Evolutionary conservation across 2,329 filamentous ascomycete species (phyloP).

Genomic region (Chrysoporthe deuterocubensis): DNA sequence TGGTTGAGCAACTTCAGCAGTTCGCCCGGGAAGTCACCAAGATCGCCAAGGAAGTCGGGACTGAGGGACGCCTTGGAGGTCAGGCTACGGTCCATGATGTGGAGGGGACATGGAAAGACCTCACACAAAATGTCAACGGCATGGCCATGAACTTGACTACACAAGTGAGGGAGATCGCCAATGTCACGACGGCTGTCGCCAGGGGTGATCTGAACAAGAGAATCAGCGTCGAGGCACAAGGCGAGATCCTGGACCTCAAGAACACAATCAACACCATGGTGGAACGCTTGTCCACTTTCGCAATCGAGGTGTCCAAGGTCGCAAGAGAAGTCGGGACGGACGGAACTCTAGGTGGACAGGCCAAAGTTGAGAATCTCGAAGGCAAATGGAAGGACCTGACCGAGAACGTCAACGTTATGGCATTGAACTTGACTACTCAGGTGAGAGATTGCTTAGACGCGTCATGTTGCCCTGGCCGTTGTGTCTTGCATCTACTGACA

Average conservation of each 20-base stretch:
- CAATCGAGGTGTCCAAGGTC: slow-evolving; percentile 94
- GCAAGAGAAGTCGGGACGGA: slow-evolving; percentile 96
- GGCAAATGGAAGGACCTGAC: slow-evolving; percentile 99
- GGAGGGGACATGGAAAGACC: slow-evolving; percentile 93
- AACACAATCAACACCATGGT: slow-evolving; percentile 99
- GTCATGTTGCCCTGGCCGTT: not conserved
- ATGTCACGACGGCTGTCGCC: slow-evolving; percentile 93
- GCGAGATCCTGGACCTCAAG: slow-evolving; percentile 94
- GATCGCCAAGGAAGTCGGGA: slow-evolving; percentile 94
- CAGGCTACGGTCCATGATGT: slow-evolving; percentile 97
- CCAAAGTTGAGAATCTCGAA: slow-evolving; percentile 90
- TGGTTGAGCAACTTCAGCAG: slow-evolving; percentile 97
- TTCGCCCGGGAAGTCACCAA: slow-evolving; percentile 97
- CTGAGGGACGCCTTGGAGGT: slow-evolving; percentile 89
- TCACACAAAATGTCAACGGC: slow-evolving; percentile 94
- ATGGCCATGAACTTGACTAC: slow-evolving; percentile 99
- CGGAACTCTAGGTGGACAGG: slow-evolving; percentile 90
- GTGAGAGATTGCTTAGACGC: slow-evolving; percentile 36
- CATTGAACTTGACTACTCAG: slow-evolving; percentile 70
- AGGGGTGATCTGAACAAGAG: slow-evolving; percentile 94
- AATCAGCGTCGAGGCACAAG: slow-evolving; percentile 90
- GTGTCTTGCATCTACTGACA: not conserved
- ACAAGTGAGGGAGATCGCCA: slow-evolving; percentile 95
- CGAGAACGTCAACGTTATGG: slow-evolving; percentile 83
- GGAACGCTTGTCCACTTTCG: slow-evolving; percentile 93